A percentile compares a stretch with the other conserved stretches of the same genome.
These are phyloP conservation scores for Phytophthora rubi DNA, from an alignment of 352 stramenopile species.

Conservation along the genomic window DNA sequence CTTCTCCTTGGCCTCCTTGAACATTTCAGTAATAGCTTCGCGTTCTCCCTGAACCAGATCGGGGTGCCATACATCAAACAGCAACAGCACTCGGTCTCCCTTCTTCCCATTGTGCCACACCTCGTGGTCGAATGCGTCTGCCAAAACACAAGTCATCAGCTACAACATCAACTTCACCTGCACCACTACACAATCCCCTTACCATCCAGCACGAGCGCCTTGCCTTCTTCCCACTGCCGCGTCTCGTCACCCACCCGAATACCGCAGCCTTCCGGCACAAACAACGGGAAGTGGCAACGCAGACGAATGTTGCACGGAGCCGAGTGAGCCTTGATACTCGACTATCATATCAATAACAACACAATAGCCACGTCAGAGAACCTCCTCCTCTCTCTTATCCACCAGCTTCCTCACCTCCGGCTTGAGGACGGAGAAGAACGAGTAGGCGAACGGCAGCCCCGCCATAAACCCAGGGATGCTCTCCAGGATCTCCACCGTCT, in stretches of 20 bases:
- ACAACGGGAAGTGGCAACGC: conserved; percentile 94
- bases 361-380: neutral
- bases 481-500: conserved; percentile 77
- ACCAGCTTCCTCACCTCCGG: conserved; percentile 48
- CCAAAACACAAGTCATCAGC: neutral
- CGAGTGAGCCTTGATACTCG: conserved; percentile 92
- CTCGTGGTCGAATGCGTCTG: conserved; percentile 86
- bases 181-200: neutral
- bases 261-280: conserved; percentile 88
- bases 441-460: conserved; percentile 93
- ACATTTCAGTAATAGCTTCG: conserved; percentile 71
- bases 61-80: conserved; percentile 88
- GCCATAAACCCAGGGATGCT: conserved; percentile 87
- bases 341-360: conserved; percentile 33
- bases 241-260: conserved; percentile 93
- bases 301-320: conserved; percentile 96
- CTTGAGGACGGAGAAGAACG: conserved; percentile 96
- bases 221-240: conserved; percentile 80
- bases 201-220: conserved; percentile 86
- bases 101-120: conserved; percentile 74
- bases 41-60: conserved; percentile 67
- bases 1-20: conserved; percentile 74
- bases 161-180: neutral
- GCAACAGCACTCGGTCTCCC: conserved; percentile 80
- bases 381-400: neutral